Conservation (phyloP, 257 asterid species). For the Solanum acaule region DNA sequence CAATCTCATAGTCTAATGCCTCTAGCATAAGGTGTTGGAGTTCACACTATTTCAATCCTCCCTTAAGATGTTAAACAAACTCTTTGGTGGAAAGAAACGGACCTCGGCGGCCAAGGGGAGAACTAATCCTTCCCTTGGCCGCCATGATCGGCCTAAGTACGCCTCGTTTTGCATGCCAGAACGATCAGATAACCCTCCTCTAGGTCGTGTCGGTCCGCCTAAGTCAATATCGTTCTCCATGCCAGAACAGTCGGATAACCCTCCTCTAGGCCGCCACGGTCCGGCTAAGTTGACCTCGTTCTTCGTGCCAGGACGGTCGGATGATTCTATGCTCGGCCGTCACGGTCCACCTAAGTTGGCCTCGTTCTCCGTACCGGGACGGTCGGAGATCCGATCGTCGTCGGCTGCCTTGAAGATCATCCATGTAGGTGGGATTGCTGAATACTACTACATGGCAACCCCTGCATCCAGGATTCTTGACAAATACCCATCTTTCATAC, state of each 20-base stretch:
- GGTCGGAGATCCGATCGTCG: not conserved
- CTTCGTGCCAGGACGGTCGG: not conserved
- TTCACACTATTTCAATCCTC: not conserved
- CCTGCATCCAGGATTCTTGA: constrained; percentile 55
- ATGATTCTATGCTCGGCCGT: not conserved
- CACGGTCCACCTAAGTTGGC: not conserved
- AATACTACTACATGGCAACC: constrained; percentile 60
- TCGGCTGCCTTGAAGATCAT: constrained; percentile 45
- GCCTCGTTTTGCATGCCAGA: not conserved
- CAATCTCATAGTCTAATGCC: not conserved
- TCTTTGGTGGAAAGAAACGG: constrained; percentile 21
- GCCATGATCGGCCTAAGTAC: not conserved
- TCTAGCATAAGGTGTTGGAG: not conserved
- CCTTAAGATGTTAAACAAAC: constrained; percentile 24
- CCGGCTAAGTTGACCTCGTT: not conserved
- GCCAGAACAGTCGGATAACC: not conserved
- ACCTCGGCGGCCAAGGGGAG: not conserved
- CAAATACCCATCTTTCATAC: constrained; percentile 39
- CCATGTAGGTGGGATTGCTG: constrained; percentile 53
- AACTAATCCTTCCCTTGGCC: not conserved
- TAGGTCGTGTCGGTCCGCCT: not conserved
- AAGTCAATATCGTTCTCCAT: not conserved
- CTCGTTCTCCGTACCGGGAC: not conserved
- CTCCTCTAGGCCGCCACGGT: not conserved
- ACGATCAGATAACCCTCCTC: not conserved